Percentiles rank a stretch among this genome's conserved stretches.
Evolutionary conservation across 306 rosid species (phyloP).

Genomic region (Rosa rugosa): DNA sequence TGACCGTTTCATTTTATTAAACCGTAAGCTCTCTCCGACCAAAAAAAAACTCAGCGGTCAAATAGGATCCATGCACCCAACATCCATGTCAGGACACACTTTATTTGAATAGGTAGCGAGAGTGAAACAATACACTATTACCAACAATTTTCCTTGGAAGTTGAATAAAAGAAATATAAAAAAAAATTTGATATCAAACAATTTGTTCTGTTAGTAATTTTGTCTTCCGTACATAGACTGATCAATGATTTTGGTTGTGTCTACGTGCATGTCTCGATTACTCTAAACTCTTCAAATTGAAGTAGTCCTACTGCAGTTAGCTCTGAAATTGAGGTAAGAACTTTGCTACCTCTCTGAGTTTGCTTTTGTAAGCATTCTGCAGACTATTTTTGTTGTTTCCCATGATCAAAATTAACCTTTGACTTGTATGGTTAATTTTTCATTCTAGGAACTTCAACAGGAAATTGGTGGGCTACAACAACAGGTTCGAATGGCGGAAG

Average conservation of each 20-base stretch:
- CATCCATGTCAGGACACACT: background rate
- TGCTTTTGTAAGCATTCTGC: background rate
- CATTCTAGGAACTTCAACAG: conserved; percentile 65
- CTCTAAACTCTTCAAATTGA: conserved; percentile 2
- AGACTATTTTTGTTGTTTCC: background rate
- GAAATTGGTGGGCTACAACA: conserved; percentile 66
- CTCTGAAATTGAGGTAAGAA: conserved; percentile 45
- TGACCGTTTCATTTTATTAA: background rate
- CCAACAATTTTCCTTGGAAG: background rate
- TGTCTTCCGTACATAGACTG: background rate
- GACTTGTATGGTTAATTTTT: background rate
- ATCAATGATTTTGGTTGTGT: conserved; percentile 10
- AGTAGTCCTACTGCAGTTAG: conserved; percentile 39
- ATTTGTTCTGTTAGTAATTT: background rate
- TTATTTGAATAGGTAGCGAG: background rate
- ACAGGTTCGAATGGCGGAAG: conserved; percentile 75
- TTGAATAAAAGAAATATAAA: background rate
- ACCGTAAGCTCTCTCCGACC: background rate
- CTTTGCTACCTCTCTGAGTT: background rate
- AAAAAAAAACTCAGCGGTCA: background rate
- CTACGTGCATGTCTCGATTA: background rate
- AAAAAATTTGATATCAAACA: background rate
- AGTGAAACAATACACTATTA: background rate
- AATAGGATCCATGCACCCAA: background rate
- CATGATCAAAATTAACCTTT: background rate